Evolutionary conservation across 1,284 basidiomycete genomes (phyloP).

Genomic region (Pseudozyma flocculosa): DNA sequence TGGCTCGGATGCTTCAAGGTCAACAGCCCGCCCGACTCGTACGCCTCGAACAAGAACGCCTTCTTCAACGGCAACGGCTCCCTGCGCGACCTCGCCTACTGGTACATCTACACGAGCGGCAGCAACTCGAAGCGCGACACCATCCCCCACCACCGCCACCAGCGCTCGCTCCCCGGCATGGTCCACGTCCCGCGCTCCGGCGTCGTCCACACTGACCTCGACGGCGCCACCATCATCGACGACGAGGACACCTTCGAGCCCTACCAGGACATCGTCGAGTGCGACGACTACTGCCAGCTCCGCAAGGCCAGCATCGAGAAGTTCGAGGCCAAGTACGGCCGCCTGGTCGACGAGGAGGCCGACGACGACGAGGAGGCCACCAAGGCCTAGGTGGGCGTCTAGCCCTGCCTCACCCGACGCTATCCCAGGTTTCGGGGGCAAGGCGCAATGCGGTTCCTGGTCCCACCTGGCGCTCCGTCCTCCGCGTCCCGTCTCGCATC

Average conservation of each 20-base stretch:
- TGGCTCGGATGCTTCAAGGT: slow-evolving; percentile 54
- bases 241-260: slow-evolving; percentile 30
- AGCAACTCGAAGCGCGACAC: too few species aligned
- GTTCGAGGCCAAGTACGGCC: slow-evolving; percentile 23
- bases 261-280: slow-evolving; percentile 22
- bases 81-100: slow-evolving; percentile 42
- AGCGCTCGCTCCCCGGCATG: slow-evolving; percentile 25
- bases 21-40: slow-evolving; percentile 46
- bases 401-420: too few species aligned
- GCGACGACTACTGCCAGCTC: slow-evolving; percentile 33
- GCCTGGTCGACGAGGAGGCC: slow-evolving; percentile 21
- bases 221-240: slow-evolving; percentile 31
- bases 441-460: background rate
- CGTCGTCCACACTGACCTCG: slow-evolving; percentile 24
- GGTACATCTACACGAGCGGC: slow-evolving; percentile 31
- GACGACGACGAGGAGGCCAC: slow-evolving; percentile 21
- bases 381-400: background rate
- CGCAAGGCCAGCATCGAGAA: slow-evolving; percentile 25
- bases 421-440: background rate
- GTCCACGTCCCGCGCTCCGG: slow-evolving; percentile 16
- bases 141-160: slow-evolving; percentile 2
- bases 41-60: slow-evolving; percentile 49
- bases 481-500: background rate
- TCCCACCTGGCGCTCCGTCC: background rate
- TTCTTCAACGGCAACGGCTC: slow-evolving; percentile 44